Base-by-base conservation (phyloP, 495 filamentous ascomycete species). In the Penicillium nucicola region DNA sequence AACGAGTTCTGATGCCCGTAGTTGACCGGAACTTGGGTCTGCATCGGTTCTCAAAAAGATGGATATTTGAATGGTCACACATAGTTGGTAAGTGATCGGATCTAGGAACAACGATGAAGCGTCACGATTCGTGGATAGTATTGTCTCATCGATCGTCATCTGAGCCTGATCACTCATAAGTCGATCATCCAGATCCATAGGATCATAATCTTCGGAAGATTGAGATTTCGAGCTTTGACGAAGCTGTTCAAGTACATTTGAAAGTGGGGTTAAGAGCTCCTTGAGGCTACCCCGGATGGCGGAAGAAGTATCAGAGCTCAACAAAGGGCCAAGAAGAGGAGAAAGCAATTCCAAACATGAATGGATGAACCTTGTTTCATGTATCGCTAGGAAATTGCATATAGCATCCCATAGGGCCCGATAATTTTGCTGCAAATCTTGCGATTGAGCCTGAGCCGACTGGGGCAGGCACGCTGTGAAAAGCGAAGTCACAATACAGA, bases 141-240 rank as follows among this genome's bases (percentile, higher is more conserved):
- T 71, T 1, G 31, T 42, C 18, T 62, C 40, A 8, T 62, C 44
- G 10, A 40, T 45, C 9, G 45, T 52, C 14, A 49, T 3, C n/a
- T 74, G 73, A 52, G 77, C 84, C 39, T 62, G 59, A 39, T 83
- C 76, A 3, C 77, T 77, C 22, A 82, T 78, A 22, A 90, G 84
- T 12, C 77, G 80, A 43, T 86, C 82, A 54, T 96, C 90, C 18
- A 95, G 61, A 48, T 96, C 90, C 88, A 95, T 90, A 12, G 70
- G 55, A 56, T 92, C 25, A 9, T 28, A 9, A 8, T 9, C 85
- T 30, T 70, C 66, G 8, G 41, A 2, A 9, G 38, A 36, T 4
- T 45, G 20, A 35, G 48, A 31, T 39, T 66, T 65, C n/a, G 66
- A 62, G 9, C 23, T 42, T 31, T 65, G 56, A 30, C 68, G 61